Base-by-base conservation (phyloP, 768 basidiomycete genomes). In the Chiua virens region DNA sequence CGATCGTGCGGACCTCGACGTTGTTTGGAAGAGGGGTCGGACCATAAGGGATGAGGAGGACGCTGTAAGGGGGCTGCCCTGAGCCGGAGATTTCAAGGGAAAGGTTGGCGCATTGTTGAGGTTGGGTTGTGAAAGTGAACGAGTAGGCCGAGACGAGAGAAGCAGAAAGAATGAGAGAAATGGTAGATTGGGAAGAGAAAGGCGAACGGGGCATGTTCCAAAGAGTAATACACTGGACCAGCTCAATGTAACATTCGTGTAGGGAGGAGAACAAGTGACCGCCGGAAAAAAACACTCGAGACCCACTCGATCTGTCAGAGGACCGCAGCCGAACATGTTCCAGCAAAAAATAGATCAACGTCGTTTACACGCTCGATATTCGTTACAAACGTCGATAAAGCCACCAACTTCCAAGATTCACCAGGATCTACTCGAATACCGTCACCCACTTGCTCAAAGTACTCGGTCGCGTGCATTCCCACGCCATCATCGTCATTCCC, bases 1-100 rank as follows among this genome's bases (percentile, higher is more conserved):
- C 63, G 42, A 89, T 83, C 37, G 62, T 78, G 25, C 89, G 76
- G 21, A 76, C 83, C 64, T 92, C 89, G 28, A 79, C 69, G 52
- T 78, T 81, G 54, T 83, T 82, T 4, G 78, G 46, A 13, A 89
- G 73, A 5, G 88, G 80, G 0, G 79, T 74, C 4, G 85, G 71
- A 4, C 88, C 89, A 60, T 75, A 79, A 1, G 89, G 89, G 34
- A 90, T 71, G 45, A 91, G 69, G 20, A 90, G 73, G 45, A 85
- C 71, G 34, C 73, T 75, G 68, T 87, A 92, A 0, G 89, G 89
- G 0, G 88, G 83, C 41, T 68, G 59, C 48, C 86, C 87, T 28
- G 75, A 76, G 55, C 87, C 87, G 13, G 74, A 68, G 45, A 89
- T 71, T n/a, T 71, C 52, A 21, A 91, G 67, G 37, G 80, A 78